Conservation (phyloP, 257 asterid species). For the Rhazya stricta region DNA sequence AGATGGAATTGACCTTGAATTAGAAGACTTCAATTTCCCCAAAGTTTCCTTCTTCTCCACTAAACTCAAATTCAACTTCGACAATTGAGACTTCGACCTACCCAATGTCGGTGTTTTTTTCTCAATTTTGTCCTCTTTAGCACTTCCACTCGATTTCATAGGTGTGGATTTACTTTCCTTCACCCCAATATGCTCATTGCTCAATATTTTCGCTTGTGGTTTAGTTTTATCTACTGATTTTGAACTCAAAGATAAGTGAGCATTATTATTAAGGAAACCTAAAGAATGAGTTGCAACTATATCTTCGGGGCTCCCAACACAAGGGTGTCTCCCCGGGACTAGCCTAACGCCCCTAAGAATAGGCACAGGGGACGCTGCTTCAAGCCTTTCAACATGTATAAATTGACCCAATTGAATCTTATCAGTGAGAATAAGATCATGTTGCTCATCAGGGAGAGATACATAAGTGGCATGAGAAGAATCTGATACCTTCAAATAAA, state of each 20-base stretch:
- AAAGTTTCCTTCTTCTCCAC: conserved; percentile 56
- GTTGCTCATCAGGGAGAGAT: conserved; percentile 86
- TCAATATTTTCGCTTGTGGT: conserved; percentile 23
- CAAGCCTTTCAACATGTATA: conserved; percentile 86
- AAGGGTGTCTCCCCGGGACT: conserved; percentile 89
- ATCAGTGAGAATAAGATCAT: conserved; percentile 87
- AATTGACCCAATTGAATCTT: conserved; percentile 96
- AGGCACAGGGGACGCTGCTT: conserved; percentile 93
- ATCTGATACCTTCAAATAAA: conserved; percentile 95
- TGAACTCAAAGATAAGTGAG: conserved; percentile 36
- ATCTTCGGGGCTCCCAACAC: conserved; percentile 94
- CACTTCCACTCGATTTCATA: conserved; percentile 33
- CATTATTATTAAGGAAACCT: conserved; percentile 67
- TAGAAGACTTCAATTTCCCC: conserved; percentile 53
- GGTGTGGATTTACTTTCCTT: conserved; percentile 44
- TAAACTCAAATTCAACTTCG: conserved; percentile 55
- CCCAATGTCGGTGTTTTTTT: conserved; percentile 48
- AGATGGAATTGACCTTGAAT: conserved; percentile 87
- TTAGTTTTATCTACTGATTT: conserved; percentile 40
- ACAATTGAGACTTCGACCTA: conserved; percentile 79
- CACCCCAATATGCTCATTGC: conserved; percentile 24
- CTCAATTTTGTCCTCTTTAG: conserved; percentile 49
- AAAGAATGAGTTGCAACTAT: conserved; percentile 82
- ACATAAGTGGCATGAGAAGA: conserved; percentile 98
- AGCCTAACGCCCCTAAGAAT: conserved; percentile 80